Evolutionary conservation across 1,284 basidiomycete genomes (phyloP).

Genomic region (Prillingera fragicola): DNA sequence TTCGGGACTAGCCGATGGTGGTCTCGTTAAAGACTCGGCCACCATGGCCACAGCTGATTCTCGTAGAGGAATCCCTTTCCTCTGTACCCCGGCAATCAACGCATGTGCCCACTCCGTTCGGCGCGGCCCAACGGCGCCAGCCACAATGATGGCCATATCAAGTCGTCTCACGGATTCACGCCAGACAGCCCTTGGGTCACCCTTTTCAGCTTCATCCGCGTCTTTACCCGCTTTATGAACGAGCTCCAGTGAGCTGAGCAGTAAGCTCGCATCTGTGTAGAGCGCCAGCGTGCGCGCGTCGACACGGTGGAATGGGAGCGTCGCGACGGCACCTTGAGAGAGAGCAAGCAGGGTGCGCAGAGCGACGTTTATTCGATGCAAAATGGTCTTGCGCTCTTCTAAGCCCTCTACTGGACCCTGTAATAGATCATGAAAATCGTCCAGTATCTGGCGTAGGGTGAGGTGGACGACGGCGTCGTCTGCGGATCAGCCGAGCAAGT

Average conservation of each 20-base stretch:
- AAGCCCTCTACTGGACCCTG: too few relatives aligned
- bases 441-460: too few relatives aligned
- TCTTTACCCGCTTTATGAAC: not conserved
- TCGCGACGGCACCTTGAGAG: slow-evolving; percentile 48
- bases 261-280: slow-evolving; percentile 49
- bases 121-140: slow-evolving; percentile 65
- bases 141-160: slow-evolving; percentile 76
- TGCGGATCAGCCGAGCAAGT: too few relatives aligned
- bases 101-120: slow-evolving; percentile 59
- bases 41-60: not conserved
- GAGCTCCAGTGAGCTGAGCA: slow-evolving; percentile 23
- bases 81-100: slow-evolving; percentile 52
- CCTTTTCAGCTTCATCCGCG: not conserved
- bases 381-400: too few relatives aligned
- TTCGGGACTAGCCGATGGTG: too few relatives aligned
- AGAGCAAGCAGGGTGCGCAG: slow-evolving; percentile 36
- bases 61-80: not conserved
- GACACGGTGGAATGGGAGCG: slow-evolving; percentile 47
- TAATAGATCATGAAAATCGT: too few relatives aligned
- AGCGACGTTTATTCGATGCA: not conserved
- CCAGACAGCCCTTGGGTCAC: not conserved
- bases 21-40: too few relatives aligned
- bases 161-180: slow-evolving; percentile 53
- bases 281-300: slow-evolving; percentile 44
- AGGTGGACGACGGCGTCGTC: too few relatives aligned